Evolutionary conservation across 2,329 filamentous ascomycete species (phyloP).

Genomic region (Ophiobolus disseminans): DNA sequence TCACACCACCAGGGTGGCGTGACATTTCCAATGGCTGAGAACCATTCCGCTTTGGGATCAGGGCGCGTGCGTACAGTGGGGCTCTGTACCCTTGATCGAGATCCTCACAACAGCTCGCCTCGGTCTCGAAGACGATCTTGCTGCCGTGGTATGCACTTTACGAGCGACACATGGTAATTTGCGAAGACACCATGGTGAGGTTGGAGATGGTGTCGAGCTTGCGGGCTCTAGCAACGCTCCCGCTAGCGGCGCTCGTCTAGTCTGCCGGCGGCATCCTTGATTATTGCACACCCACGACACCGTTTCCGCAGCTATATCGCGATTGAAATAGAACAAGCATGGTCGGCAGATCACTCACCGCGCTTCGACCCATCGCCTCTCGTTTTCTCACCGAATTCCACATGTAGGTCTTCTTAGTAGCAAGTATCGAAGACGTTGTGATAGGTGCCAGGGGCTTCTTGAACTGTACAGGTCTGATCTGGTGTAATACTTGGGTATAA

Average conservation of each 20-base stretch:
- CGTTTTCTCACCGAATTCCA: no score
- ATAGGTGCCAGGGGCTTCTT: no score
- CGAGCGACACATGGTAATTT: background rate
- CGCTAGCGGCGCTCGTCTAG: conserved; percentile 10
- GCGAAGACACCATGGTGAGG: conserved; percentile 4
- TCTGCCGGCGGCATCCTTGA: background rate
- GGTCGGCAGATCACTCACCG: no score
- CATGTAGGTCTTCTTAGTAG: no score
- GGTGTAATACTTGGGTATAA: no score
- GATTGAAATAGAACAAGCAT: no score
- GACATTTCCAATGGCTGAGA: conserved; percentile 30
- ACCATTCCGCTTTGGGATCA: conserved; percentile 14
- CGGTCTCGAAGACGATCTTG: background rate
- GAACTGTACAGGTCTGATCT: no score
- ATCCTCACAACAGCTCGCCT: background rate
- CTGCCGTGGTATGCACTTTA: background rate
- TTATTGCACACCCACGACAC: background rate
- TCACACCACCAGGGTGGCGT: conserved; percentile 48
- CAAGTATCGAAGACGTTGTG: background rate
- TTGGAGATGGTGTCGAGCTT: background rate
- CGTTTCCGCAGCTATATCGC: no score
- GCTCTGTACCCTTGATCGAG: background rate
- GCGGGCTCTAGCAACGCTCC: conserved; percentile 2
- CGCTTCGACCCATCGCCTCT: no score
- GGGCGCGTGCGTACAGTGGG: conserved; percentile 8